Evolutionary conservation across 2,329 filamentous ascomycete species (phyloP), one percentile per base, ranked within the genome.

Genomic region (Neospermospora avenae): DNA sequence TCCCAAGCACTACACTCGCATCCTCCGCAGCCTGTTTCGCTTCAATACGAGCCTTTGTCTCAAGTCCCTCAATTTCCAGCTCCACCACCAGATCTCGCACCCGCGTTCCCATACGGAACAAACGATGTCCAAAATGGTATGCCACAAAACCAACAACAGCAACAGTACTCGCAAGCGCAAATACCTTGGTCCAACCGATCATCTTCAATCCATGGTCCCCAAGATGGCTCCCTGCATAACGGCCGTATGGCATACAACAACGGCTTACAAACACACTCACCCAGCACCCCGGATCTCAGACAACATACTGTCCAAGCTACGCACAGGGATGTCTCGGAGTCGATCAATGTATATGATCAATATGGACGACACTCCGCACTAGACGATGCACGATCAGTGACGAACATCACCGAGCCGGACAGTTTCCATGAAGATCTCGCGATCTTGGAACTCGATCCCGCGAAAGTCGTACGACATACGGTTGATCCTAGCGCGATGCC

Each of bases 401-500:
- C 69, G 37, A 41, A 67, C 55, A 69, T 70, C 28, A 68, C 71
- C n/a, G 70, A 75, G 57, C 69, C 72, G 4, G 74, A 74, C 45
- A 73, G 71, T 16, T 65, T 76, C 25, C 69, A 73, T 28, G 69
- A 73, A 35, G 74, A 76, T 31, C 54, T 76, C 24, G 70, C 74
- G 11, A 71, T 71, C 5, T 64, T 77, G 2, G 77, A 78, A n/a
- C 71, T 81, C 24, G 74, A 76, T 59, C 72, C 71, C 45, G 72
- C 65, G 62, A 76, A 79, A 58, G 77, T 79, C 2, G 73, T 84
- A 18, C 78, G 79, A 3, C 66, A 83, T 63, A 80, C 79, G 68
- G 79, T 77, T 6, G 81, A 84, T 51, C 78, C 80, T 5, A 71
- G 72, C 28, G 74, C 72, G 13, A 81, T 84, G 76, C 82, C 82